Evolutionary conservation across 306 rosid species (phyloP).

Genomic region (Trifolium dubium): DNA sequence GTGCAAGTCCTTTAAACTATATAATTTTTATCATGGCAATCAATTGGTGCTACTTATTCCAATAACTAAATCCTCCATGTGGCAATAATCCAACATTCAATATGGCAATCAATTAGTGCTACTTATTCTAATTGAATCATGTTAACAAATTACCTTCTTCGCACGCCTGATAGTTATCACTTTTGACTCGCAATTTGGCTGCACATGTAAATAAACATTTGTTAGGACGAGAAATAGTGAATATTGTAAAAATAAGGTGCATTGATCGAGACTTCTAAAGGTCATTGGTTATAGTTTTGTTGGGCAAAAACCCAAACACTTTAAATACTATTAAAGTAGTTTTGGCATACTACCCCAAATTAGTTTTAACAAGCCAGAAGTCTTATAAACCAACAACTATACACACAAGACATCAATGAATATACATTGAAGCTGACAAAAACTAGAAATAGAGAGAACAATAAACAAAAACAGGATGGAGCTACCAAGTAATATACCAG

Average conservation of each 20-base stretch:
- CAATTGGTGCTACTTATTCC: too few species aligned
- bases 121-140: background rate
- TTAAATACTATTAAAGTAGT: background rate
- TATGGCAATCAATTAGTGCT: constrained; percentile 22
- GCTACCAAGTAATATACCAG: constrained; percentile 51
- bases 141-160: constrained; percentile 57
- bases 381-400: constrained; percentile 9
- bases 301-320: constrained; percentile 9
- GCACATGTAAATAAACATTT: constrained; percentile 37
- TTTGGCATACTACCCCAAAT: background rate
- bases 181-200: constrained; percentile 79
- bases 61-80: too few species aligned
- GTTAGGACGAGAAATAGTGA: constrained; percentile 17
- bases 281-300: background rate
- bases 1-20: too few species aligned
- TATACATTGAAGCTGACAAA: constrained; percentile 10
- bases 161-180: constrained; percentile 65
- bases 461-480: constrained; percentile 2
- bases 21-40: too few species aligned
- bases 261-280: constrained; percentile 9
- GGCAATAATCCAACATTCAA: background rate
- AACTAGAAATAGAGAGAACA: background rate
- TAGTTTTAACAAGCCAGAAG: constrained; percentile 9
- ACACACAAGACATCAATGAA: background rate
- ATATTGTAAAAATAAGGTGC: background rate